phyloP scores from a whole-genome alignment of 192 early-diverging fungal species.

The Coemansia sp. region DNA sequence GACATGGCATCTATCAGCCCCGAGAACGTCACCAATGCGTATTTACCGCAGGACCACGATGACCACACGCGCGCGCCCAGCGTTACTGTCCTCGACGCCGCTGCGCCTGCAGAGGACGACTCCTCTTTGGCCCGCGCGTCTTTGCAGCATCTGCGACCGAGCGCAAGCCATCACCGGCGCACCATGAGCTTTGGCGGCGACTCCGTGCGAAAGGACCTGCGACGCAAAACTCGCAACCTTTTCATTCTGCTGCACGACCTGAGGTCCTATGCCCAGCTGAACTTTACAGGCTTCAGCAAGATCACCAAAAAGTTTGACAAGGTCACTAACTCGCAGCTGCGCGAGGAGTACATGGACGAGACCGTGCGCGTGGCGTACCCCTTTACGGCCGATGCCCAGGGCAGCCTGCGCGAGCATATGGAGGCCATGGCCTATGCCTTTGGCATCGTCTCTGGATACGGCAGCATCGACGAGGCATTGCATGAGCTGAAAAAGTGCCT shows the following conservation, averaged over 20 bases:
- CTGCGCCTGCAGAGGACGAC: too few relatives aligned
- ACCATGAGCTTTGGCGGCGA: conserved; percentile 30
- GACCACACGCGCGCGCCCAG: conserved; percentile 30
- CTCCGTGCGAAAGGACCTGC: conserved; percentile 35
- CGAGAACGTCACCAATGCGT: conserved; percentile 44
- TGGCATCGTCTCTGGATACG: conserved; percentile 25
- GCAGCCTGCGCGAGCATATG: conserved; percentile 62
- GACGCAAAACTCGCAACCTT: conserved; percentile 62
- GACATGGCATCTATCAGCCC: conserved; percentile 32
- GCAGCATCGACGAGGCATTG: conserved; percentile 61
- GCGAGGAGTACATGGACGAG: conserved; percentile 65
- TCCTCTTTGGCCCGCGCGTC: neutral
- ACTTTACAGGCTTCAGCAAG: conserved; percentile 90
- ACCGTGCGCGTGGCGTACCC: conserved; percentile 65
- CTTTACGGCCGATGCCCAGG: conserved; percentile 64
- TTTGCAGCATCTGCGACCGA: conserved; percentile 8
- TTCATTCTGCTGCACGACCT: conserved; percentile 84
- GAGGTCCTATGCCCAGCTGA: conserved; percentile 82
- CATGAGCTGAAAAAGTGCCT: conserved; percentile 75
- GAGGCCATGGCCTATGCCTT: conserved; percentile 33
- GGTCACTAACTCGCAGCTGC: conserved; percentile 74
- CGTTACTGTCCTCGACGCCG: conserved; percentile 1
- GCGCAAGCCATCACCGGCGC: conserved; percentile 21
- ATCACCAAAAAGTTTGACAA: conserved; percentile 98
- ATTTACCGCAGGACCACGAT: conserved; percentile 36